These are phyloP conservation scores for Pleurotus sapidus DNA, from an alignment of 768 basidiomycete genomes.

Conservation along the genomic window DNA sequence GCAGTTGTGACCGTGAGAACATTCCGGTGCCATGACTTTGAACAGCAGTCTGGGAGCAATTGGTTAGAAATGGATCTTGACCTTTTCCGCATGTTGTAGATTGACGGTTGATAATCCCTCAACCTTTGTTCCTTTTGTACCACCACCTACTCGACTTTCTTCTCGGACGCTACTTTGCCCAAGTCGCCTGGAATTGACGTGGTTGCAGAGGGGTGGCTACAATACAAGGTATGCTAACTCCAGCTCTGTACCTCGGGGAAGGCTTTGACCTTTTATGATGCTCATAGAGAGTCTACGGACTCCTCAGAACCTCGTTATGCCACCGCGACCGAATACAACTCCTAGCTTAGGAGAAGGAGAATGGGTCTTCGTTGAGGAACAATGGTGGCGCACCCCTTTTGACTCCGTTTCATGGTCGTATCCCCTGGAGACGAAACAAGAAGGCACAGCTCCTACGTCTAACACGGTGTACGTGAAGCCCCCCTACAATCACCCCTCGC, in stretches of 20 bases:
- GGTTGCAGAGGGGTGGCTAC: slow-evolving; percentile 2
- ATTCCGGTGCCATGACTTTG: too few species aligned
- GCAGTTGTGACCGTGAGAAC: too few species aligned
- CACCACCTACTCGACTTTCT: neutral
- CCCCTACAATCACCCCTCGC: slow-evolving; percentile 29
- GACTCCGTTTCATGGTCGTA: slow-evolving; percentile 39
- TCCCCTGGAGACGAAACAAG: slow-evolving; percentile 9
- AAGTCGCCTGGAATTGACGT: slow-evolving; percentile 4
- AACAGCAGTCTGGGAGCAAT: neutral
- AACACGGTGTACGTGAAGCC: slow-evolving; percentile 22
- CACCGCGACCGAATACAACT: neutral
- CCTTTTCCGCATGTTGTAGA: slow-evolving; percentile 9
- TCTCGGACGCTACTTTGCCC: neutral
- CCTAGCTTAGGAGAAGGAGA: slow-evolving; percentile 27
- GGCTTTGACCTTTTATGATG: neutral
- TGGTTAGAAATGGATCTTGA: slow-evolving; percentile 7
- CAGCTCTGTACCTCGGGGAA: too few species aligned
- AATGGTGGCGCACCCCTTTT: slow-evolving; percentile 41
- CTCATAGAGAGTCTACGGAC: neutral
- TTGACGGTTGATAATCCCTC: slow-evolving; percentile 1
- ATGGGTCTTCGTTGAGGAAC: slow-evolving; percentile 35
- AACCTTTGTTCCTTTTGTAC: neutral
- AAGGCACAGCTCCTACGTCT: slow-evolving; percentile 11
- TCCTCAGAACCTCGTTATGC: neutral
- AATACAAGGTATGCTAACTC: neutral